A percentile compares a stretch with the other conserved stretches of the same genome.
Evolutionary conservation across 2,329 filamentous ascomycete species (phyloP).

Genomic region (Parafenestella ontariensis): DNA sequence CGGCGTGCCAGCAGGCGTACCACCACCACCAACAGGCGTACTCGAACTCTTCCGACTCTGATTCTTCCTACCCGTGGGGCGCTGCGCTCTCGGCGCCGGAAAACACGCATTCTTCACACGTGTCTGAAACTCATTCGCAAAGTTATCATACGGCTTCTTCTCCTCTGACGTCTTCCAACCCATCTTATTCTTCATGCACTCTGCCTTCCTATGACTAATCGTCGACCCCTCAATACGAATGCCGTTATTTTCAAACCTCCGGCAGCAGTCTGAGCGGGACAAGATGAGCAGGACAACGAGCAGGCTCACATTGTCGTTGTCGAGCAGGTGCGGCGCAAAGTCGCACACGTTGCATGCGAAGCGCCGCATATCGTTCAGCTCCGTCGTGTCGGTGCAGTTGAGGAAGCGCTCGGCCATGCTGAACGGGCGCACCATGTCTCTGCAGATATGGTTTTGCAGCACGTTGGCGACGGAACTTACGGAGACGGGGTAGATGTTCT

Average conservation of each 20-base stretch:
- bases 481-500: conserved; percentile 44
- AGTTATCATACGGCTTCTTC: conserved; percentile 46
- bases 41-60: conserved; percentile 27
- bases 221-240: conserved; percentile 50
- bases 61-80: conserved; percentile 25
- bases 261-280: conserved; percentile 44
- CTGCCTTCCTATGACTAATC: conserved; percentile 46
- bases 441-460: conserved; percentile 44
- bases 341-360: conserved; percentile 47
- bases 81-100: conserved; percentile 34
- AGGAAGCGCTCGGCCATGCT: conserved; percentile 45
- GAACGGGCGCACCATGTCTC: conserved; percentile 44
- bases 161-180: conserved; percentile 43
- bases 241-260: conserved; percentile 45
- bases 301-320: conserved; percentile 48
- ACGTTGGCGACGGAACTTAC: conserved; percentile 44
- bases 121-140: conserved; percentile 43
- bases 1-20: conserved; percentile 12
- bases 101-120: conserved; percentile 46
- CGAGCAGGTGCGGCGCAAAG: conserved; percentile 48
- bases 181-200: conserved; percentile 49
- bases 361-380: conserved; percentile 41
- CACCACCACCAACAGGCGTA: too few species aligned
- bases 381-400: conserved; percentile 39
- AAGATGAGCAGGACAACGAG: conserved; percentile 47